Evolutionary conservation across 2,329 filamentous ascomycete species (phyloP).

Genomic region (Thielaviopsis musarum): DNA sequence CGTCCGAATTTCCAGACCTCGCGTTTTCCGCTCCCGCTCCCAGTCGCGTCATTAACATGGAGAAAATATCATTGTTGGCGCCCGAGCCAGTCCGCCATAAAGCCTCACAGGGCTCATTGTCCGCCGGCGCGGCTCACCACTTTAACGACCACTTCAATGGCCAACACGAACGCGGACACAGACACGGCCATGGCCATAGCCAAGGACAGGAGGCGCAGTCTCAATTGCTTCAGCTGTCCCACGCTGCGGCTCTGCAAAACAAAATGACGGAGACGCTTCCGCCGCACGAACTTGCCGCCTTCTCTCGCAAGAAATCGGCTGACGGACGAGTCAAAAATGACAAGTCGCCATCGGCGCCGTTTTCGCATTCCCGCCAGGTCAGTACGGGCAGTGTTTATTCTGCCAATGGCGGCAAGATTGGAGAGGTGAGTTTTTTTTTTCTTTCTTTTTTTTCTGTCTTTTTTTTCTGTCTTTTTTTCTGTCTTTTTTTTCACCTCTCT

Average conservation of each 20-base stretch:
- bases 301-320: conserved; percentile 47
- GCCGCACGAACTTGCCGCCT: conserved; percentile 15
- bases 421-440: conserved; percentile 27
- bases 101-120: no score
- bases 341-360: conserved; percentile 15
- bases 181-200: not conserved
- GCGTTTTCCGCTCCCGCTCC: not conserved
- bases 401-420: conserved; percentile 48
- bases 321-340: conserved; percentile 45
- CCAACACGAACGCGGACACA: not conserved
- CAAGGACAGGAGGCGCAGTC: conserved; percentile 25
- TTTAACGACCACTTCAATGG: not conserved
- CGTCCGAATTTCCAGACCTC: not conserved
- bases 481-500: not conserved
- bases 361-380: conserved; percentile 49
- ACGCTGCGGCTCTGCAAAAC: conserved; percentile 31
- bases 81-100: not conserved
- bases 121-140: not conserved
- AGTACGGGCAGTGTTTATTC: conserved; percentile 43
- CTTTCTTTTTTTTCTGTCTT: not conserved
- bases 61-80: not conserved
- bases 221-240: conserved; percentile 35
- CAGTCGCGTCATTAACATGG: not conserved
- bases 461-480: not conserved
- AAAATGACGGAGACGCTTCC: conserved; percentile 25